phyloP scores from a whole-genome alignment of 208 protist genomes.

The Acanthamoeba healyi region DNA sequence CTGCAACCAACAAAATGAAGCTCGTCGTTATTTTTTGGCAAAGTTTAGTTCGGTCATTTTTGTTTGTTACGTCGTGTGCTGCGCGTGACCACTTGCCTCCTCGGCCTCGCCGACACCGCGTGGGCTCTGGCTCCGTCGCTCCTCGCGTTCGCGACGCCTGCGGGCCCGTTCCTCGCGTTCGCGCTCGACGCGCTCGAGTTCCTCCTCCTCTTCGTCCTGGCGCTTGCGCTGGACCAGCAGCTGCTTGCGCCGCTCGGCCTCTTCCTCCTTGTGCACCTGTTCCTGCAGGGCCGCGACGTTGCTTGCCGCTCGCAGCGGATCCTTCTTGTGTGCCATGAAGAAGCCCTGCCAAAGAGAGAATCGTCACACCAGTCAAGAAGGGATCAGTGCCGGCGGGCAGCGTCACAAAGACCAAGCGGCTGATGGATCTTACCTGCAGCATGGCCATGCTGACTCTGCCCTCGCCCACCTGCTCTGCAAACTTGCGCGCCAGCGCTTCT shows the following conservation, averaged over 20 bases:
- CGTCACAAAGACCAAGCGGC: too few relatives aligned
- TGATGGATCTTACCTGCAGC: slow-evolving; percentile 66
- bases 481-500: background rate
- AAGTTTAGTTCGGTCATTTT: too few relatives aligned
- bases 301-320: background rate
- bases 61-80: too few relatives aligned
- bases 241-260: background rate
- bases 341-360: too few relatives aligned
- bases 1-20: too few relatives aligned
- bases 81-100: too few relatives aligned
- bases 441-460: slow-evolving; percentile 63
- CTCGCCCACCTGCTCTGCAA: slow-evolving; percentile 8
- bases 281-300: background rate
- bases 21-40: too few relatives aligned
- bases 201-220: slow-evolving; percentile 10
- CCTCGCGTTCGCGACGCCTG: background rate
- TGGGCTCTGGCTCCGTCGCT: background rate
- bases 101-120: too few relatives aligned
- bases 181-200: background rate
- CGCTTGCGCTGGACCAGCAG: background rate
- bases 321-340: slow-evolving; percentile 68
- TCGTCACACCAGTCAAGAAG: too few relatives aligned
- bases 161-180: slow-evolving; percentile 14
- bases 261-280: slow-evolving; percentile 13
- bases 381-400: too few relatives aligned